Evolutionary conservation across 2,329 filamentous ascomycete species (phyloP), one percentile per base, ranked within the genome.

Genomic region (Aspergillus hiratsukae): DNA sequence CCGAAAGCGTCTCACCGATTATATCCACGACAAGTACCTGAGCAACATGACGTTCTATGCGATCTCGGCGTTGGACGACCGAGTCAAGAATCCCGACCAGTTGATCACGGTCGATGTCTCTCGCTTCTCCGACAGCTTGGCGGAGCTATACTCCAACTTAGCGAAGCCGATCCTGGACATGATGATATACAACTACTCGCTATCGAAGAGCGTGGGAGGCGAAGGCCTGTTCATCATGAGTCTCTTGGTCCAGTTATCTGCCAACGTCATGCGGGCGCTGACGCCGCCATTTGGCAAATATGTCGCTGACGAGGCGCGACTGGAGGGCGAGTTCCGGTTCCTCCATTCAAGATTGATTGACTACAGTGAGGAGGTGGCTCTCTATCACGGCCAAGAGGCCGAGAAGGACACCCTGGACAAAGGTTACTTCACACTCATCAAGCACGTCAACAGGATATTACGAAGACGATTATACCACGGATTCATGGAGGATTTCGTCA

Each of bases 401-500:
- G 94, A 99, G 75, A 97, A 97, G 73, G 91, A 97, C 71, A 95
- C 89, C 0, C 80, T 99, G 53, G 94, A 99, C 75, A 97, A 97
- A 77, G 93, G 94, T 17, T 99, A 99, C 75, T 99, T 99, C 70
- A 99, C 94, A 1, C 81, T 99, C 40, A 99, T 99, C 78, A 97
- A 97, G 76, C 94, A 99, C 75, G 93, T 99, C 70, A 99, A 99
- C 74, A 87, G 96, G 69, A 97, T 97, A 62, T 77, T 99, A 59
- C 84, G 92, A 41, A 83, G 90, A 60, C 85, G 94, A 50, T 89
- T 99, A 72, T 97, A 97, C 73, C 93, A 99, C 72, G 93, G 92
- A n/a, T 88, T 99, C 68, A 97, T 97, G 93, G 94, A 99, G 72
- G 94, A 99, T 73, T 99, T 97, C 74, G 91, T 97, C 56, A 96